Base-by-base conservation (phyloP, 768 basidiomycete species). In the Lactifluus hygrophoroides region DNA sequence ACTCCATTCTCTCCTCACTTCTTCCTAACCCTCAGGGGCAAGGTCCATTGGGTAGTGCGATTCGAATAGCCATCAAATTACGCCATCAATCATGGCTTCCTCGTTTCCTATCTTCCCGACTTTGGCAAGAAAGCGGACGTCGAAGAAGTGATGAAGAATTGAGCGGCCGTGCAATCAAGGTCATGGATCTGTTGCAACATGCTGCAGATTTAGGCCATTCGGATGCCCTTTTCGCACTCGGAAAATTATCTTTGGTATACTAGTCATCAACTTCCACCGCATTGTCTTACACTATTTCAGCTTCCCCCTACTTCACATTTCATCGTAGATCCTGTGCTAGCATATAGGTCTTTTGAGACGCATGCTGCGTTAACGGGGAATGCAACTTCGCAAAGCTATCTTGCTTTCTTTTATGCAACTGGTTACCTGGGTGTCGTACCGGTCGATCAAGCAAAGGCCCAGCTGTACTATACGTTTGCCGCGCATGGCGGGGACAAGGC, bases 391-490 rank as follows among this genome's bases (percentile, higher is more conserved):
- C 94, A 98, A 71, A 80, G 89, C 9, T 75, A 85, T 60, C 72
- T 95, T 13, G 94, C 83, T 0, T 96, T 97, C 77, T 90, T 97
- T 69, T 74, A 96, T 66, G 80, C 92, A 9, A 88, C 92, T 0
- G 94, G 94, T 3, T 95, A 90, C 66, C 80, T 78, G 51, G 76
- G 76, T 45, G 71, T 84, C 6, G 80, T 82, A 11, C 76, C 80
- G 1, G 76, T 84, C 0, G 80, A 89, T 58, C 86, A 90, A 69
- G 84, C 85, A 14, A 84, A 85, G 71, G 93, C 94, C 0, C 84
- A 95, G 61, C 76, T 98, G 0, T 89, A 95, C 66, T 93, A 94
- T 69, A 96, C 94, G 0, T 98, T 98, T 66, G 86, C 94, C 3
- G 94, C 92, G 1, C 84, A 94, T 51, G 86, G 88, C 2, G 90